Evolutionary conservation across 768 basidiomycete species (phyloP).

Genomic region (Pulveroboletus sp.): DNA sequence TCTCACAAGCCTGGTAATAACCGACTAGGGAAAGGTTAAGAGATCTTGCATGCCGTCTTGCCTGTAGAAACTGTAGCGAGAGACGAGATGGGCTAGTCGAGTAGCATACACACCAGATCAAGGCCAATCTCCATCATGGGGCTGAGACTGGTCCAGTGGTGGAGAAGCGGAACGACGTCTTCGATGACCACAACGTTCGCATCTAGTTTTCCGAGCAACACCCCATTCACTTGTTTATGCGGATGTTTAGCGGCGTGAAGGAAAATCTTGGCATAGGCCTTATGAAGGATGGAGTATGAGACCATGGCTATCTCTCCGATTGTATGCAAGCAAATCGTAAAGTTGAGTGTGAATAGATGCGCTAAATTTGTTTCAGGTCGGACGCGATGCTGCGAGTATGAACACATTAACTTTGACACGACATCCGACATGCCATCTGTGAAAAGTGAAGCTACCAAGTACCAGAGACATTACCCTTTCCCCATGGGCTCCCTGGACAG

Average conservation of each 20-base stretch:
- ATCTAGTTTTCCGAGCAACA: conserved; percentile 56
- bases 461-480: too few species aligned
- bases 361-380: background rate
- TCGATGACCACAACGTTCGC: conserved; percentile 42
- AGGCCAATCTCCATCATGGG: conserved; percentile 86
- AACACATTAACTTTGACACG: too few species aligned
- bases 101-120: conserved; percentile 51
- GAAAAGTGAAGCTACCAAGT: too few species aligned
- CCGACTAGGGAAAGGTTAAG: conserved; percentile 54
- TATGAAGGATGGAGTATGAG: conserved; percentile 50
- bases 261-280: conserved; percentile 69
- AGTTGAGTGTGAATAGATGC: background rate
- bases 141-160: conserved; percentile 80
- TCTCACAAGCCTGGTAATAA: conserved; percentile 72
- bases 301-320: conserved; percentile 18
- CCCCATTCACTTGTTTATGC: conserved; percentile 68
- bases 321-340: too few species aligned
- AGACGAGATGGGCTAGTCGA: background rate
- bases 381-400: background rate
- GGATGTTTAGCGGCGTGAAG: conserved; percentile 81
- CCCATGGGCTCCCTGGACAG: too few species aligned
- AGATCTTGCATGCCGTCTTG: conserved; percentile 53
- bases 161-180: conserved; percentile 73
- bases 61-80: conserved; percentile 36
- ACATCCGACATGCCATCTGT: too few species aligned